A percentile compares a stretch with the other conserved stretches of the same genome.
phyloP scores from a whole-genome alignment of 164 flowering plant species.

The Brasenia schreberi region DNA sequence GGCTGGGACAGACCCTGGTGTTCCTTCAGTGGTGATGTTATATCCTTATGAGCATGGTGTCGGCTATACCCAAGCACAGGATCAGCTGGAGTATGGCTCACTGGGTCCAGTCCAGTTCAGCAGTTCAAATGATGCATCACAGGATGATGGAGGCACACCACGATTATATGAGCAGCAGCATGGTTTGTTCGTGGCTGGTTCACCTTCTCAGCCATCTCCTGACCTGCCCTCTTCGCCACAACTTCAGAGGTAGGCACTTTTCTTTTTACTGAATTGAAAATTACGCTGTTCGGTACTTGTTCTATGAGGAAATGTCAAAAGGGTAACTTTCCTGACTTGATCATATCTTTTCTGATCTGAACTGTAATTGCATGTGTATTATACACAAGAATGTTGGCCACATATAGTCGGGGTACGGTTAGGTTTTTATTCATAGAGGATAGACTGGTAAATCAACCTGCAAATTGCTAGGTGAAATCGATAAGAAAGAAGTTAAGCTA shows the following conservation, averaged over 20 bases:
- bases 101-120: conserved; percentile 56
- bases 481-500: too few relatives aligned
- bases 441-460: too few relatives aligned
- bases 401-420: too few relatives aligned
- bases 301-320: too few relatives aligned
- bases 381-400: too few relatives aligned
- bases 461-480: too few relatives aligned
- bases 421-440: too few relatives aligned
- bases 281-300: too few relatives aligned
- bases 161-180: conserved; percentile 36
- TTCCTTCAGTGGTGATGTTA: conserved; percentile 63
- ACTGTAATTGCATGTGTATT: too few relatives aligned
- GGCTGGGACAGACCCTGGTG: conserved; percentile 30
- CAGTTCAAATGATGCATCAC: conserved; percentile 32
- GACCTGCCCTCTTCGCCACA: conserved; percentile 85
- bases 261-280: neutral
- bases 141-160: conserved; percentile 34
- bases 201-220: conserved; percentile 47
- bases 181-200: conserved; percentile 26
- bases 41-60: conserved; percentile 67
- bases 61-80: conserved; percentile 36
- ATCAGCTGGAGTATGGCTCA: conserved; percentile 86
- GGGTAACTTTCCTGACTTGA: too few relatives aligned
- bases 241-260: conserved; percentile 31
- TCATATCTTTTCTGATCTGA: too few relatives aligned